These are phyloP conservation scores for Vaccinium macrocarpon DNA, from an alignment of 148 eudicot genomes.

Conservation along the genomic window DNA sequence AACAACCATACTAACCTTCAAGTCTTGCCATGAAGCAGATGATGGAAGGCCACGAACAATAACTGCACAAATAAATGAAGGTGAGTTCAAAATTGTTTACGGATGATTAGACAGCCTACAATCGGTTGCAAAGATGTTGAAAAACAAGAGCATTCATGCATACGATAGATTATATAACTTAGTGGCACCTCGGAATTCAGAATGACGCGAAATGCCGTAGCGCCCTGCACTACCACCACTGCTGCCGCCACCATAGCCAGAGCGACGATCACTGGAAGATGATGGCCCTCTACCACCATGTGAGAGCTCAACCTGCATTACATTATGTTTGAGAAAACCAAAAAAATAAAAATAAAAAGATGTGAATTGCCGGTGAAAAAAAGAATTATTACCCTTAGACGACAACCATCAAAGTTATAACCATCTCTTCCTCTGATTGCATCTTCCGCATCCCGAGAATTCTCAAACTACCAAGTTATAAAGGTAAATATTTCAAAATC, in stretches of 20 bases:
- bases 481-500: slow-evolving; percentile 7
- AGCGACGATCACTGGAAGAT: slow-evolving; percentile 82
- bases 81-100: not conserved
- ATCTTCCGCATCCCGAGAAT: slow-evolving; percentile 93
- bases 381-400: slow-evolving; percentile 65
- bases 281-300: slow-evolving; percentile 96
- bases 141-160: not conserved
- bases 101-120: not conserved
- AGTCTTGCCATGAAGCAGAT: slow-evolving; percentile 99
- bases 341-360: not conserved
- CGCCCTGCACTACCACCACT: slow-evolving; percentile 40
- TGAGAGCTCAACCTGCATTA: slow-evolving; percentile 86
- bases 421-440: slow-evolving; percentile 98
- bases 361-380: not conserved
- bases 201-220: slow-evolving; percentile 69
- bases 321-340: not conserved
- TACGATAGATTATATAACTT: not conserved
- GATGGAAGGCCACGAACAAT: slow-evolving; percentile 93
- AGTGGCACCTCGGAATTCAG: slow-evolving; percentile 73
- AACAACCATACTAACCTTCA: slow-evolving; percentile 53
- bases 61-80: slow-evolving; percentile 39
- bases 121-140: not conserved
- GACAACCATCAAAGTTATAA: slow-evolving; percentile 94
- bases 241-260: slow-evolving; percentile 43
- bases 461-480: slow-evolving; percentile 62